Percentiles rank a stretch among this genome's conserved stretches.
phyloP scores from a whole-genome alignment of 139 green algal species.

The Tetradesmus lagerheimii region DNA sequence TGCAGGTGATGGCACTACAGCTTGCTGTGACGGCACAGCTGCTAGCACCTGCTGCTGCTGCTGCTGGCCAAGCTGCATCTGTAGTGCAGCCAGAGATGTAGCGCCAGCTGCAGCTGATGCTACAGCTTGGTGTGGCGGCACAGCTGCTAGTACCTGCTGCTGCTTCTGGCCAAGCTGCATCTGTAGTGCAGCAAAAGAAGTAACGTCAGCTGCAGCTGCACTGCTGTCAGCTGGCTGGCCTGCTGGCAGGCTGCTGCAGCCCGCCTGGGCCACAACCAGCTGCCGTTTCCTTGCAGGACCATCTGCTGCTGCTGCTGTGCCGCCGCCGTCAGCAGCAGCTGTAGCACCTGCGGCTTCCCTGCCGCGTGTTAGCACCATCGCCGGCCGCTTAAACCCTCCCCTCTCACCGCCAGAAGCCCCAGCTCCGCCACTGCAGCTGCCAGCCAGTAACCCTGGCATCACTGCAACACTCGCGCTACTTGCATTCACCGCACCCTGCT shows the following conservation, averaged over 20 bases:
- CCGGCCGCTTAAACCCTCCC: background rate
- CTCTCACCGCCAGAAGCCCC: background rate
- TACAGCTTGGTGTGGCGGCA: background rate
- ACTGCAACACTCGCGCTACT: background rate
- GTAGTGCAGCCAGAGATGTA: background rate
- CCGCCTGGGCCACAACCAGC: background rate
- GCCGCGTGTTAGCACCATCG: background rate
- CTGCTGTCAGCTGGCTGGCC: background rate
- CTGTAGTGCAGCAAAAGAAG: background rate
- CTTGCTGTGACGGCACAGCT: background rate
- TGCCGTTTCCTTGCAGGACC: background rate
- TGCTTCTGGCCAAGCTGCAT: background rate
- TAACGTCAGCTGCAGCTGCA: background rate
- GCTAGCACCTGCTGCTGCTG: constrained; percentile 4
- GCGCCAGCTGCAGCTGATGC: background rate
- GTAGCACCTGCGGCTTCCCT: background rate
- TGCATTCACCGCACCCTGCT: background rate
- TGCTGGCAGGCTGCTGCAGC: background rate
- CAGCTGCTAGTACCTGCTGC: background rate
- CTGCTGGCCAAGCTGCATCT: background rate
- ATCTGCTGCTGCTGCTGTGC: background rate
- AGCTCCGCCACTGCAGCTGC: background rate
- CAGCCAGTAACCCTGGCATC: background rate
- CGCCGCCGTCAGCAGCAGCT: background rate
- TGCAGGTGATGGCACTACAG: too few relatives aligned